phyloP scores from a whole-genome alignment of 805 yeast genomes.

The Zygoascus ofunaensis region DNA sequence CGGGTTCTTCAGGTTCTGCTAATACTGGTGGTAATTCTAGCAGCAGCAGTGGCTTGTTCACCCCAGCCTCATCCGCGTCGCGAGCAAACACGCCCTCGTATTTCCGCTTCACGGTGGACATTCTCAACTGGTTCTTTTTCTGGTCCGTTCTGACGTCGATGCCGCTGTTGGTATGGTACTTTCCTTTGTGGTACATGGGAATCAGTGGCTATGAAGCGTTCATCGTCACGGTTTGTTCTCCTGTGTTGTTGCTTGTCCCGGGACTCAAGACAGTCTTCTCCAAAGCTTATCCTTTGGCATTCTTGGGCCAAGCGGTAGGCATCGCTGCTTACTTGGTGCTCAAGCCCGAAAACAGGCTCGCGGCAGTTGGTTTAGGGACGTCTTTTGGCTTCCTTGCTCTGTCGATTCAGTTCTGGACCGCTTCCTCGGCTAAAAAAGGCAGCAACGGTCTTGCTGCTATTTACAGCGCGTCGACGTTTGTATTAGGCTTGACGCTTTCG shows the following conservation, averaged over 20 bases:
- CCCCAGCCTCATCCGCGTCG: conserved; percentile 7
- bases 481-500: conserved; percentile 65
- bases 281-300: conserved; percentile 43
- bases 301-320: conserved; percentile 51
- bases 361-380: conserved; percentile 57
- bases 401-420: conserved; percentile 37
- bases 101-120: conserved; percentile 24
- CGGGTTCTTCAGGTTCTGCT: conserved; percentile 15
- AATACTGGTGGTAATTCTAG: conserved; percentile 3
- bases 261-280: conserved; percentile 34
- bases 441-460: conserved; percentile 17
- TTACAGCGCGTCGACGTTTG: conserved; percentile 47
- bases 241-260: conserved; percentile 45
- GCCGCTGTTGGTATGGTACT: conserved; percentile 87
- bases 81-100: conserved; percentile 20
- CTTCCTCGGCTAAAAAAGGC: conserved; percentile 24
- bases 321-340: conserved; percentile 64
- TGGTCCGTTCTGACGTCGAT: conserved; percentile 81
- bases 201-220: conserved; percentile 87
- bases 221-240: conserved; percentile 44
- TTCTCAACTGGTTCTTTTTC: conserved; percentile 62
- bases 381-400: conserved; percentile 54
- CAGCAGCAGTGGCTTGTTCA: not conserved
- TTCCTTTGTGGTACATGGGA: conserved; percentile 98
- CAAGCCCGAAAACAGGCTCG: conserved; percentile 62